These are phyloP conservation scores for Lactarius sp. DNA, from an alignment of 768 basidiomycete species.

Conservation along the genomic window DNA sequence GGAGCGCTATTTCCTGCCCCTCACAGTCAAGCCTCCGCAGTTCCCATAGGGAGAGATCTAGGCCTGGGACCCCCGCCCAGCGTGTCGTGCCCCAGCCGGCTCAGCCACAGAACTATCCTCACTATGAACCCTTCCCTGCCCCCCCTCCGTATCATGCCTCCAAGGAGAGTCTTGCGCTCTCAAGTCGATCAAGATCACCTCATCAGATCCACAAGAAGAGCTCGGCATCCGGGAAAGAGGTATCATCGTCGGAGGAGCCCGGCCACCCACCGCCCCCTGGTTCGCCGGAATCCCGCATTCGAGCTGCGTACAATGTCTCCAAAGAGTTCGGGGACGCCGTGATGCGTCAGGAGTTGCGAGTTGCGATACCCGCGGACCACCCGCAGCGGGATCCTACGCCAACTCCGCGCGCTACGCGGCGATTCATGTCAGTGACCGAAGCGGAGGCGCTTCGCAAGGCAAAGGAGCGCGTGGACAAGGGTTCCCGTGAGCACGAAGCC, in stretches of 20 bases:
- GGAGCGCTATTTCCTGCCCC: not conserved
- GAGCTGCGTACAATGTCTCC: constrained; percentile 14
- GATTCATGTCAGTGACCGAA: constrained; percentile 11
- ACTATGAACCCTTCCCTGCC: not conserved
- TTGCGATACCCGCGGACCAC: not conserved
- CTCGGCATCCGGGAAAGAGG: not conserved
- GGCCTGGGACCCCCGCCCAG: not conserved
- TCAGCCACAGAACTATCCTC: not conserved
- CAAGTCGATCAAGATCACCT: not conserved
- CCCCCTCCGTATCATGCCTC: constrained; percentile 10
- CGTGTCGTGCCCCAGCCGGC: not conserved
- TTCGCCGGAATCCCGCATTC: constrained; percentile 14
- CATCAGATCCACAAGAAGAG: not conserved
- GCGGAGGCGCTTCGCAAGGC: not conserved
- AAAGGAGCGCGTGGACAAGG: not conserved
- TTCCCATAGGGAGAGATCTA: not conserved
- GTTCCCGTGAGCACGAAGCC: not conserved
- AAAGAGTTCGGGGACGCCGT: constrained; percentile 13
- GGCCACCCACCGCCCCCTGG: not conserved
- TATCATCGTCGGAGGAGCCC: not conserved
- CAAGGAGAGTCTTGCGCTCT: not conserved
- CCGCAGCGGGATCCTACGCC: not conserved
- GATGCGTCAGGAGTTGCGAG: constrained; percentile 12
- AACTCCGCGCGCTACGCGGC: not conserved
- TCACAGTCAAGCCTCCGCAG: not conserved